Evolutionary conservation across 768 basidiomycete species (phyloP).

Genomic region (Amanita rimosa): DNA sequence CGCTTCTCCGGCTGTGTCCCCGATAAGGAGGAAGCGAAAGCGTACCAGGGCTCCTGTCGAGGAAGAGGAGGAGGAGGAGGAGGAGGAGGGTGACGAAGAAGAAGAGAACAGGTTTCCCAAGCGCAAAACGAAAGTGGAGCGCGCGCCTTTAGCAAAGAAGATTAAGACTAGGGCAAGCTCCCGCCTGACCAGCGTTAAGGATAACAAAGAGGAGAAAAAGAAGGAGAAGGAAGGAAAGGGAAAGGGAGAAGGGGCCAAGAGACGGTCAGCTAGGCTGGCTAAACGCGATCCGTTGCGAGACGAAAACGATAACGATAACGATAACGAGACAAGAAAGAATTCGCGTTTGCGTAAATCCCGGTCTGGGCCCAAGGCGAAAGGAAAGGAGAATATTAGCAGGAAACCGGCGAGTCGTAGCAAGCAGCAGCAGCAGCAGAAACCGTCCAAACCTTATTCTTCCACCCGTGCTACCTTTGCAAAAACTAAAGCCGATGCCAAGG

Average conservation of each 20-base stretch:
- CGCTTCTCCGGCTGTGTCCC: background rate
- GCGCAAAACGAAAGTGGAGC: background rate
- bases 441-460: too few relatives aligned
- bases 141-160: background rate
- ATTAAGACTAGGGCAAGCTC: background rate
- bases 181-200: background rate
- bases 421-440: too few relatives aligned
- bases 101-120: background rate
- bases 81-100: background rate
- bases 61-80: background rate
- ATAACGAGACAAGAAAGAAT: background rate
- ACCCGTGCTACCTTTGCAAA: background rate
- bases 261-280: conserved; percentile 4
- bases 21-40: background rate
- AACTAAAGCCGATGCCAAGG: background rate
- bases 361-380: background rate
- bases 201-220: background rate
- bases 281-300: background rate
- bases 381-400: background rate
- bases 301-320: background rate
- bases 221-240: background rate
- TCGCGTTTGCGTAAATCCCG: background rate
- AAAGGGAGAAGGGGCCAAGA: background rate
- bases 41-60: background rate
- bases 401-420: background rate